Evolutionary conservation across 345 rosid genomes (phyloP), one percentile per base, ranked within the genome.

Genomic region (Rhizophora apiculata): DNA sequence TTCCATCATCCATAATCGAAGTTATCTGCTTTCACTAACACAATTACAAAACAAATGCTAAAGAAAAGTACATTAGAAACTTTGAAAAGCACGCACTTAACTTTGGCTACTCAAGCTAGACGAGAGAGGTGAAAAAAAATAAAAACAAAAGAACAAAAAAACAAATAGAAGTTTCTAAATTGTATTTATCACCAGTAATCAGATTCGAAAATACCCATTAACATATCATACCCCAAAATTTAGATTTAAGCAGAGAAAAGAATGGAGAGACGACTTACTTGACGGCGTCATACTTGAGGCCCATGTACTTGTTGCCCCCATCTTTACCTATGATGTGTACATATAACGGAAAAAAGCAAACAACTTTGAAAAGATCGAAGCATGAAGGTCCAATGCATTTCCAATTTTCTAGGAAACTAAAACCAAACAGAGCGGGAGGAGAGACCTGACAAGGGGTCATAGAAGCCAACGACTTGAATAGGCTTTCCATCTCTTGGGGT

Each of bases 361-460:
- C 16, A 56, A 22, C 60, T 43, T 43, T 13, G 16, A 56, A 4
- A 24, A 5, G 16, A 10, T 24, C 60, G 29, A 10, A 56, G 60
- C 1, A 56, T 4, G 13, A 56, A 53, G 22, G 30, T 56, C 24
- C 24, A 1, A 5, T 10, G 49, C 3, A 5, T 56, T 49, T 49
- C 21, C 0, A 11, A 63, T 29, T 66, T 66, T 66, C 30, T 26
- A 19, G 55, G 71, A 68, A 68, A 37, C 63, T 15, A 58, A 68
- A 68, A 36, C 53, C 52, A 43, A 56, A 68, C 19, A 20, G 48
- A 63, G 52, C 20, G 34, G 0, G 0, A 26, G 24, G 32, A 48
- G 5, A 46, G 54, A 68, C 71, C 71, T 7, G 71, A 60, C 26
- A 68, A 20, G 34, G 71, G 71, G 27, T 68, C 39, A 31, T 68